Percentiles rank a stretch among this genome's conserved stretches.
phyloP scores from a whole-genome alignment of 345 rosid genomes.

The Eucalyptus sideroxylon region DNA sequence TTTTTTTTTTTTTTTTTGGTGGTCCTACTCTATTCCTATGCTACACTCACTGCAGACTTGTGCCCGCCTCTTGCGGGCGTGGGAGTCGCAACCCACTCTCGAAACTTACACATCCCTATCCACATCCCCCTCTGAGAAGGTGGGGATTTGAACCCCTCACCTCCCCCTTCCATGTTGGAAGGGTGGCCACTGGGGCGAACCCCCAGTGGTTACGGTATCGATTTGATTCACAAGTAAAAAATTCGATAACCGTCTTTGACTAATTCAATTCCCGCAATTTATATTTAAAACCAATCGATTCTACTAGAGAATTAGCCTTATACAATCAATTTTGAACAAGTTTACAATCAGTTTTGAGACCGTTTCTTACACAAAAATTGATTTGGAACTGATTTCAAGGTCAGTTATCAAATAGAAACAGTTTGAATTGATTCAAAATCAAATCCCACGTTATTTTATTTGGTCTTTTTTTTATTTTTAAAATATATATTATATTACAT shows the following conservation, averaged over 20 bases:
- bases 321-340: not conserved
- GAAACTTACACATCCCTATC: too few species aligned
- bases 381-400: not conserved
- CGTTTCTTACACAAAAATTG: not conserved
- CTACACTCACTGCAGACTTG: too few species aligned
- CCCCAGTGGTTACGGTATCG: too few species aligned
- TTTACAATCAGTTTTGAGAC: not conserved
- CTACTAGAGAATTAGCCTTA: not conserved
- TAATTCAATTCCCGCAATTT: not conserved
- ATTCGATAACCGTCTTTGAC: not conserved
- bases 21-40: too few species aligned
- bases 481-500: not conserved
- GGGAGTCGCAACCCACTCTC: too few species aligned
- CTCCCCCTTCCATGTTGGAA: too few species aligned
- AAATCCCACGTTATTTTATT: not conserved
- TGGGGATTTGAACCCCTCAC: too few species aligned
- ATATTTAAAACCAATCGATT: not conserved
- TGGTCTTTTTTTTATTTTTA: not conserved
- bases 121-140: too few species aligned
- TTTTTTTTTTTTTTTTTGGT: too few species aligned
- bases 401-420: not conserved
- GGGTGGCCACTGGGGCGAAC: too few species aligned
- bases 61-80: too few species aligned
- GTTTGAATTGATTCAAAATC: not conserved
- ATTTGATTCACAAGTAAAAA: not conserved